Base-by-base conservation (phyloP, 139 green algal genomes). In the Eudorina sp. region DNA sequence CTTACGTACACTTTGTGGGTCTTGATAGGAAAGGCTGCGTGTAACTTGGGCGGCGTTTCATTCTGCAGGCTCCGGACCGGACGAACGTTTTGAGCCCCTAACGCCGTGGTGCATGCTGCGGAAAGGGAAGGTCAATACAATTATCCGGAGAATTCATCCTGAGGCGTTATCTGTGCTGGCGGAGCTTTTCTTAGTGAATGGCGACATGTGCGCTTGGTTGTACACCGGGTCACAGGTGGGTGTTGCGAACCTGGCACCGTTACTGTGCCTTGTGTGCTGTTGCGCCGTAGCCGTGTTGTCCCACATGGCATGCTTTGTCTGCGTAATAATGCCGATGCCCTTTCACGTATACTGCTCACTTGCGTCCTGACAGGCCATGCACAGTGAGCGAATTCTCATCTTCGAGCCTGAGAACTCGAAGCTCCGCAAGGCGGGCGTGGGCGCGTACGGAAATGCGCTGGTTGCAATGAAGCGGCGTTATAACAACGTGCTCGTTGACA, bases 151-250 rank as follows among this genome's bases (percentile, higher is more conserved):
- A 27, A 90, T 97, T 66, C 88, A 92, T 34, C 91, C 95, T 3
- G 83, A 92, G 4, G 89, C 92, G 29, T 83, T 98, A 23, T 83
- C 84, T 2, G 92, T 94, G 46, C 88, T 97, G 51, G 92, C 92
- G 1, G 96, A 98, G 88, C 90, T 98, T 45, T 97, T 98, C 85
- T 89, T 98, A 8, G 92, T 96, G 62, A 97, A 98, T 64, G 98
- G 98, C 16, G 98, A 99, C 94, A 93, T 99, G 84, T 96, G 98
- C 84, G 97, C 97, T 14, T 97, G 94, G 89, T 93, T 99, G 58
- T 99, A 99, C 93, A 99, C 98, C 9, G 89, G 90, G 1, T 86
- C 74, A 31, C 91, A 93, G 83, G 84, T 90, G 83, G 2, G 69
- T 6, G n/a, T n/a, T n/a, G n/a, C n/a, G n/a, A n/a, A n/a, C n/a